Base-by-base conservation (phyloP, 2,329 filamentous ascomycete species). In the Arthrobotrys entomopaga region DNA sequence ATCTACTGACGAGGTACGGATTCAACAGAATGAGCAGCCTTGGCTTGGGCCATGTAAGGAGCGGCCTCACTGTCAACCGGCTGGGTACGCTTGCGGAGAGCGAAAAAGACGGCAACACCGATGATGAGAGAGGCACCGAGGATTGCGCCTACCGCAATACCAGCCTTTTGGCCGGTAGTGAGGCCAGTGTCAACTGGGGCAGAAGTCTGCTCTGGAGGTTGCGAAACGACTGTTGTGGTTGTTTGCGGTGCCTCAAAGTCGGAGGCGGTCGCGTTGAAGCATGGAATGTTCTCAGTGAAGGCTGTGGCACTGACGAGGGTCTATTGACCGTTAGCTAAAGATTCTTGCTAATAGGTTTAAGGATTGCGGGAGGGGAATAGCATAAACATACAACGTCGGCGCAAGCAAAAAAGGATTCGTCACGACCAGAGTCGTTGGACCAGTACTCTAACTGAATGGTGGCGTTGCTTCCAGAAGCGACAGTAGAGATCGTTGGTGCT, bases 371-470 rank as follows among this genome's bases (percentile, higher is more conserved):
- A 20, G 38, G 26, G 19, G 24, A n/a, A 19, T 5, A 19, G 42
- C n/a, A n/a, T n/a, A n/a, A 19, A 65, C 80, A 78, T 79, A 82
- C 80, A 66, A 86, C 83, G 79, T 86, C 84, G 29, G 84, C 82
- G 75, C 84, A 85, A 34, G 84, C 83, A 66, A 84, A 86, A 78
- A 84, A 84, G 19, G 82, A 84, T 75, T 82, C 79, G 48, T 81
- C 81, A 29, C 82, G 80, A 16, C 80, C 81, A 76, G 83, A 79
- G 77, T 82, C 84, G 75, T 83, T 81, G 59, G 83, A 81, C 60
- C 80, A 81, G 79, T 85, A 86, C 69, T 82, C 82, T 76, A 86
- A 80, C 77, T 85, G 84, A 20, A 85, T 80, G 5, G 84, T 86
- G 16, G 84, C 84, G 66, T 83, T 83, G 60, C 80, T 79, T 16